Evolutionary conservation across 352 stramenopile genomes (phyloP).

Genomic region (Phytophthora megakarya): DNA sequence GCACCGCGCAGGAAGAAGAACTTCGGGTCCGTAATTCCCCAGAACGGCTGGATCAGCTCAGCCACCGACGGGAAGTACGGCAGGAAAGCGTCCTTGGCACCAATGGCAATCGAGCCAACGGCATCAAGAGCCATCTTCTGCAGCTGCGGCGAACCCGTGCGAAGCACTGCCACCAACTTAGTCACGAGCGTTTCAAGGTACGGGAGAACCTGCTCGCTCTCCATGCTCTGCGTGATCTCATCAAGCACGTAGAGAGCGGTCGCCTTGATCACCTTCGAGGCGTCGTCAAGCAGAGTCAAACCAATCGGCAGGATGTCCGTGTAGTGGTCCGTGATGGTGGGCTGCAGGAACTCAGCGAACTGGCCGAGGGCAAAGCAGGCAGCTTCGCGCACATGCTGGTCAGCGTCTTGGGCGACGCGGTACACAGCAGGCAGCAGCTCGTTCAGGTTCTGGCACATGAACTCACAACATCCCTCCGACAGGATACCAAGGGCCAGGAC

Average conservation of each 20-base stretch:
- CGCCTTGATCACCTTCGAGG: conserved; percentile 93
- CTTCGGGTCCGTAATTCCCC: conserved; percentile 92
- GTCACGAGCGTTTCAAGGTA: conserved; percentile 95
- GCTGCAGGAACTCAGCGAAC: conserved; percentile 98
- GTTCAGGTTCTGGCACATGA: conserved; percentile 94
- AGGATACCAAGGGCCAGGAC: conserved; percentile 97
- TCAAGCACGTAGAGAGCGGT: conserved; percentile 98
- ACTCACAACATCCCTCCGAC: conserved; percentile 95
- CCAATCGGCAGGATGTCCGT: conserved; percentile 96
- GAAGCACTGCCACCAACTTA: conserved; percentile 95
- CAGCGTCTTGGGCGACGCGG: conserved; percentile 86
- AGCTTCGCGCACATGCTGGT: conserved; percentile 95
- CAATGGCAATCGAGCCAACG: conserved; percentile 95
- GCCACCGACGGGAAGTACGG: conserved; percentile 93
- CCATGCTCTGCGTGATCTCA: conserved; percentile 98
- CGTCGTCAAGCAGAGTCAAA: conserved; percentile 95
- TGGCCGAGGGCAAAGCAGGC: conserved; percentile 98
- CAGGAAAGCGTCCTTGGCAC: conserved; percentile 96
- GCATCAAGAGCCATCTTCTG: conserved; percentile 98
- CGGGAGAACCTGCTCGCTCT: conserved; percentile 93
- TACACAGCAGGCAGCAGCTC: conserved; percentile 94
- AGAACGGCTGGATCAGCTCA: conserved; percentile 89
- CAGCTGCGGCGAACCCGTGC: conserved; percentile 90
- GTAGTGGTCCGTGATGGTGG: conserved; percentile 95
- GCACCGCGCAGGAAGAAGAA: conserved; percentile 94